These are phyloP conservation scores for Auriscalpium orientale DNA, from an alignment of 768 basidiomycete genomes.

Conservation along the genomic window DNA sequence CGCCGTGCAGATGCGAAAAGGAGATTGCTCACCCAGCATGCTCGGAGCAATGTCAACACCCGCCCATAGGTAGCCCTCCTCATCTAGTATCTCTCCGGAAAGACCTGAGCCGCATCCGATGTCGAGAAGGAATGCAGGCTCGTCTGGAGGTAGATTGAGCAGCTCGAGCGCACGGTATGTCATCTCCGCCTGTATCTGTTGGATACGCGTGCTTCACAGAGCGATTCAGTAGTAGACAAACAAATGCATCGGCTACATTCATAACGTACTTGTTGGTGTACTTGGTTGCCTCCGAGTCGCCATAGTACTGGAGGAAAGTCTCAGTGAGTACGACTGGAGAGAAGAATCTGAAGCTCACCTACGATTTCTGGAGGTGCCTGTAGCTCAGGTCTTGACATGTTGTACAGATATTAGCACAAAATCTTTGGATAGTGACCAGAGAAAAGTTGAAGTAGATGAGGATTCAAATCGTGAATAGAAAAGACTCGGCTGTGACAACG, in stretches of 20 bases:
- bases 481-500: not conserved
- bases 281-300: slow-evolving; percentile 90
- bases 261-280: slow-evolving; percentile 81
- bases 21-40: slow-evolving; percentile 73
- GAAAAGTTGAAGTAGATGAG: too few species aligned
- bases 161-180: slow-evolving; percentile 93
- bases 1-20: too few species aligned
- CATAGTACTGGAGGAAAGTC: slow-evolving; percentile 71
- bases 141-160: slow-evolving; percentile 69
- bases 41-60: slow-evolving; percentile 94
- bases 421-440: too few species aligned
- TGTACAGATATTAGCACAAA: not conserved
- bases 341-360: slow-evolving; percentile 21
- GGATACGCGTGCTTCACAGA: slow-evolving; percentile 74
- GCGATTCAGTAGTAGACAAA: not conserved
- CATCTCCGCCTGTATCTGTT: slow-evolving; percentile 96
- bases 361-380: slow-evolving; percentile 70
- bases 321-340: not conserved
- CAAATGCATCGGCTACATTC: too few species aligned
- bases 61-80: slow-evolving; percentile 88
- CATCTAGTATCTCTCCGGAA: slow-evolving; percentile 92
- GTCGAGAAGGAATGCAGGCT: slow-evolving; percentile 84
- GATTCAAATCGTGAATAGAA: too few species aligned
- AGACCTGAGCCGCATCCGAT: slow-evolving; percentile 97
- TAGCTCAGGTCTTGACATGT: slow-evolving; percentile 56